Base-by-base conservation (phyloP, 2,329 filamentous ascomycete species). In the Endoconidiophora laricicola region DNA sequence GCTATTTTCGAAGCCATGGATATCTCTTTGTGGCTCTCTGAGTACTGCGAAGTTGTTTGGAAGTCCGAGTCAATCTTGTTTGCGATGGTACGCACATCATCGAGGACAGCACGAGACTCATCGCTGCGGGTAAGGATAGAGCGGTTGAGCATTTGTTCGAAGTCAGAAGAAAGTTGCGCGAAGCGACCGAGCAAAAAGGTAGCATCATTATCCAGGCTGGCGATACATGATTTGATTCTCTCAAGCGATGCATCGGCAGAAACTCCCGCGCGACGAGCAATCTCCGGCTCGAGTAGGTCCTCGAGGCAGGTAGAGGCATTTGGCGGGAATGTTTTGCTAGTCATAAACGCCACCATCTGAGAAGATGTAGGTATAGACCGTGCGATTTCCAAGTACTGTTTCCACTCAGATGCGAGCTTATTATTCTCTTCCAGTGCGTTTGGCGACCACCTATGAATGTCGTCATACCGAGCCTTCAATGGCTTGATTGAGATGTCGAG, bases 11-110 rank as follows among this genome's bases (percentile, higher is more conserved):
- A 81, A 6, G 73, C 76, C 57, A 79, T 76, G 1, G 71, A 66
- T 14, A 79, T 59, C 55, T 78, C 77, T 37, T 69, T 68, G 57
- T 79, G 68, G 39, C 79, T 79, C 55, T 77, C 76, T 1, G 77
- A 69, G 55, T 87, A 80, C 4, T 74, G 72, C 42, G 86, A 68
- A 9, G 86, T 78, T 56, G 85, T 81, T 57, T 87, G 81, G 60
- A 86, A 85, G 63, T 96, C 91, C 4, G 81, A 84, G 44, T 81
- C 79, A 46, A 98, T 83, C 65, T 95, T 95, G 58, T 79, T 86
- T 47, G 81, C 80, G 50, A 96, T 72, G 0, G 85, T 82, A 60
- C 90, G 81, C 41, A 96, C 86, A 61, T 96, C 91, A 54, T 86
- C 76, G 46, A 91, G 69, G 5, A 94, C 68, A 54, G 82, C 78